Conservation (phyloP, 2,329 filamentous ascomycete genomes). For the Zasmidium angulare region DNA sequence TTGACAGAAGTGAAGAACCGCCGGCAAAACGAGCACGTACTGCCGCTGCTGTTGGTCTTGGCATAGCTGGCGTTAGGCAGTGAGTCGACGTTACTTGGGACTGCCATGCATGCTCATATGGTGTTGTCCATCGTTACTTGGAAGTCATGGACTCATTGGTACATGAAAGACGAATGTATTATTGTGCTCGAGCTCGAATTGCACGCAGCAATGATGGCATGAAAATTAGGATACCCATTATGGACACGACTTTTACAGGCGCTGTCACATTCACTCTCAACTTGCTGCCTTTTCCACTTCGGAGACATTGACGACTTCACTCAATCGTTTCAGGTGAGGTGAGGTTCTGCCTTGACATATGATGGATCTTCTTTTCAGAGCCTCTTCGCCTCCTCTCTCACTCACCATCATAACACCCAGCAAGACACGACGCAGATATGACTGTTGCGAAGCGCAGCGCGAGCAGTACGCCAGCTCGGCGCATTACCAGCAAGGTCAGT, state of each 20-base stretch:
- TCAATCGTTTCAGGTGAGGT: neutral
- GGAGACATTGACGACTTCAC: neutral
- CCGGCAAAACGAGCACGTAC: constrained; percentile 53
- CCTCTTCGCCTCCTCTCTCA: neutral
- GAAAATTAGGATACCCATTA: neutral
- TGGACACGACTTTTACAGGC: neutral
- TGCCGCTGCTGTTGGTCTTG: constrained; percentile 36
- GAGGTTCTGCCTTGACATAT: neutral
- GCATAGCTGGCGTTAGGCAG: constrained; percentile 28
- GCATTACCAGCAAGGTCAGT: neutral
- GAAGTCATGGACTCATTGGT: too few relatives aligned
- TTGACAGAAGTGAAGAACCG: constrained; percentile 38
- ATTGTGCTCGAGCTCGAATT: too few relatives aligned
- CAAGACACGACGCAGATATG: neutral
- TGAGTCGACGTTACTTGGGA: constrained; percentile 4
- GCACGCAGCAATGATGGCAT: too few relatives aligned
- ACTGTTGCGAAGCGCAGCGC: neutral
- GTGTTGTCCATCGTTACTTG: too few relatives aligned
- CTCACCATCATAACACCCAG: neutral
- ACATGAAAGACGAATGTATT: too few relatives aligned
- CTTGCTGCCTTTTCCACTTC: neutral
- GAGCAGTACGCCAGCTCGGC: neutral
- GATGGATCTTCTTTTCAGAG: neutral
- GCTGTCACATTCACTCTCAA: constrained; percentile 1
- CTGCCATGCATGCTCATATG: too few relatives aligned